These are phyloP conservation scores for Pseudocercospora eumusae DNA, from an alignment of 2,329 filamentous ascomycete genomes.

Conservation along the genomic window DNA sequence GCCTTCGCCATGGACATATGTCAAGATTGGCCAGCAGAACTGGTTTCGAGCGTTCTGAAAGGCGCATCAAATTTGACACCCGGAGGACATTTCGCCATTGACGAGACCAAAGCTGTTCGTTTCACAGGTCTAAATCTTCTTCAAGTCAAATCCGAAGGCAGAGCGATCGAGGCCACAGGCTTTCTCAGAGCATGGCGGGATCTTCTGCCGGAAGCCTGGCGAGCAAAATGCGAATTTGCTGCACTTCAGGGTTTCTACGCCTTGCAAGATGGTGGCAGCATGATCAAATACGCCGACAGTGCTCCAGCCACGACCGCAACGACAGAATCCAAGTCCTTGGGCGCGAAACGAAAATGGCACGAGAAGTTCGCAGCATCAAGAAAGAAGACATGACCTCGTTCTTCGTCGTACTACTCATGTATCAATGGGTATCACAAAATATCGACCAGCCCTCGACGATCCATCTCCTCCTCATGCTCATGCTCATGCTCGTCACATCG, in stretches of 20 bases:
- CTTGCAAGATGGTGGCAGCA: constrained; percentile 26
- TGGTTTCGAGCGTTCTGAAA: constrained; percentile 43
- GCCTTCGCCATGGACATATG: constrained; percentile 25
- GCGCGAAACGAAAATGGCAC: constrained; percentile 44
- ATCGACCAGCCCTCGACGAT: neutral
- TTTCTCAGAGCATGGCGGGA: constrained; percentile 45
- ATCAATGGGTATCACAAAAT: neutral
- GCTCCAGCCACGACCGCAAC: constrained; percentile 7
- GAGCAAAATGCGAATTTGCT: constrained; percentile 31
- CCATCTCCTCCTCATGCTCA: neutral
- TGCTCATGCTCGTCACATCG: constrained; percentile 54
- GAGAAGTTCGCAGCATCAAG: constrained; percentile 42
- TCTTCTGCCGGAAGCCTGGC: constrained; percentile 39
- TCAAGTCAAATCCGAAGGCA: constrained; percentile 26
- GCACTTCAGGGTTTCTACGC: constrained; percentile 32
- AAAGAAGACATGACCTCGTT: constrained; percentile 25
- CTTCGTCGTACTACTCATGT: neutral
- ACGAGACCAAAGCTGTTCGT: constrained; percentile 27
- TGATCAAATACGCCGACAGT: constrained; percentile 28
- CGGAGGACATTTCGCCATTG: constrained; percentile 35
- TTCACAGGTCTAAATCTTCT: constrained; percentile 32
- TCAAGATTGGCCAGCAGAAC: constrained; percentile 41
- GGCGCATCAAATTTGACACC: constrained; percentile 24
- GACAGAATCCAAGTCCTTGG: constrained; percentile 30
- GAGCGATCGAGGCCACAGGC: constrained; percentile 29